Percentiles rank a stretch among this genome's conserved stretches.
phyloP scores from a whole-genome alignment of 306 rosid species.

The Trifolium dubium region DNA sequence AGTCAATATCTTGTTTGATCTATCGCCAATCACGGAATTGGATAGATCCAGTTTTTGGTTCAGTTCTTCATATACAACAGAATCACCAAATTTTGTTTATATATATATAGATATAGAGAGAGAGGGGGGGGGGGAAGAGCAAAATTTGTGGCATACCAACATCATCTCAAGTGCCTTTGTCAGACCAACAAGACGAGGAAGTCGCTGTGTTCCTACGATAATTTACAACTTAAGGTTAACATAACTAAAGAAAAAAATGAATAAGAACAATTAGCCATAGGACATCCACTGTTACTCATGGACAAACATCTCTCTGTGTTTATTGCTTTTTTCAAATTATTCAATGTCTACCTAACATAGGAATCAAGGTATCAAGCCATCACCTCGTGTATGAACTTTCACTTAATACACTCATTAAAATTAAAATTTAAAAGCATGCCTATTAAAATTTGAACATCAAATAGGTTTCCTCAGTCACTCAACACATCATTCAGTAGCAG shows the following conservation, averaged over 20 bases:
- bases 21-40: slow-evolving; percentile 25
- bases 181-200: slow-evolving; percentile 98
- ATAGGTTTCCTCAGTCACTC: slow-evolving; percentile 6
- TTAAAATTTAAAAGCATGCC: slow-evolving; percentile 29
- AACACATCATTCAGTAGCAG: slow-evolving; percentile 14
- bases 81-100: slow-evolving; percentile 26
- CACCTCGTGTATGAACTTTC: not conserved
- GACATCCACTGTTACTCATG: not conserved
- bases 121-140: not conserved
- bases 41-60: slow-evolving; percentile 25
- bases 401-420: slow-evolving; percentile 3
- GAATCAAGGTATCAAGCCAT: slow-evolving; percentile 13
- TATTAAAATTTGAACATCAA: slow-evolving; percentile 12
- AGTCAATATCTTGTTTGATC: slow-evolving; percentile 6
- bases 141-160: slow-evolving; percentile 60
- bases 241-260: slow-evolving; percentile 21
- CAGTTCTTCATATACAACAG: slow-evolving; percentile 28
- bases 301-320: slow-evolving; percentile 5
- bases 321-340: slow-evolving; percentile 12
- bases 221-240: slow-evolving; percentile 42
- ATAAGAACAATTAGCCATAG: slow-evolving; percentile 7
- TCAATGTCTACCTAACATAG: slow-evolving; percentile 5
- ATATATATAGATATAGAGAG: too few species aligned
- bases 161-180: slow-evolving; percentile 93
- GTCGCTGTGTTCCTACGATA: slow-evolving; percentile 90